Conservation (phyloP, 2,329 filamentous ascomycete species). For the Fusarium mexicanum region DNA sequence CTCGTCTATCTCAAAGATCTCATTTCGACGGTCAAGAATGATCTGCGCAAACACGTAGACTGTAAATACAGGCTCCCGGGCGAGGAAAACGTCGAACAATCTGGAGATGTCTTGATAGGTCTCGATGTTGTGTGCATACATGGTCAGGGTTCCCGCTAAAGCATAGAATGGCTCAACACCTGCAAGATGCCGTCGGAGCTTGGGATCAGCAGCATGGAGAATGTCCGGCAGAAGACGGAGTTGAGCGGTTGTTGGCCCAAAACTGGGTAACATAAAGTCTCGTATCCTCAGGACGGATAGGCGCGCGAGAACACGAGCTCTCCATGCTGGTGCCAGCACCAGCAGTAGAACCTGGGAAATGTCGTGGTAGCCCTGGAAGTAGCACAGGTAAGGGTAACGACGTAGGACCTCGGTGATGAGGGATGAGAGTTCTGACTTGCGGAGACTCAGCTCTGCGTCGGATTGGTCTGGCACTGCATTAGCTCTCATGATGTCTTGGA, state of each 20-base stretch:
- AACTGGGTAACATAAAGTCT: constrained; percentile 95
- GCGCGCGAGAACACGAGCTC: constrained; percentile 74
- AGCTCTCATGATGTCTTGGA: constrained; percentile 1
- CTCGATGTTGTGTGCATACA: constrained; percentile 97
- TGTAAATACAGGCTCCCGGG: constrained; percentile 85
- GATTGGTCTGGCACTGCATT: constrained; percentile 65
- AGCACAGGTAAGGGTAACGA: constrained; percentile 83
- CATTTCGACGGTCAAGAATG: constrained; percentile 79
- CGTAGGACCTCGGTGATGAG: constrained; percentile 86
- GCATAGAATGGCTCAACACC: constrained; percentile 89
- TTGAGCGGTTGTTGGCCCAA: constrained; percentile 83
- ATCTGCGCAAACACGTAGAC: constrained; percentile 94
- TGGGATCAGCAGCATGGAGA: constrained; percentile 75
- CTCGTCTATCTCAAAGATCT: constrained; percentile 92
- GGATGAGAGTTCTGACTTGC: constrained; percentile 80
- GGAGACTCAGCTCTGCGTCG: constrained; percentile 71
- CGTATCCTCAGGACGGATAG: constrained; percentile 90
- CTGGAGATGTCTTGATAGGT: constrained; percentile 88
- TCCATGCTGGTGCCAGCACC: constrained; percentile 73
- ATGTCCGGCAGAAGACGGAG: constrained; percentile 89
- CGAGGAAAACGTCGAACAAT: constrained; percentile 91
- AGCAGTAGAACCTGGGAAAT: constrained; percentile 96
- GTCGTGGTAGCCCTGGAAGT: constrained; percentile 99
- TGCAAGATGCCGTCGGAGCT: constrained; percentile 78
- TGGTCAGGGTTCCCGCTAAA: constrained; percentile 88